These are phyloP conservation scores for Malassezia yamatoensis DNA, from an alignment of 1,284 basidiomycete genomes.

Conservation along the genomic window DNA sequence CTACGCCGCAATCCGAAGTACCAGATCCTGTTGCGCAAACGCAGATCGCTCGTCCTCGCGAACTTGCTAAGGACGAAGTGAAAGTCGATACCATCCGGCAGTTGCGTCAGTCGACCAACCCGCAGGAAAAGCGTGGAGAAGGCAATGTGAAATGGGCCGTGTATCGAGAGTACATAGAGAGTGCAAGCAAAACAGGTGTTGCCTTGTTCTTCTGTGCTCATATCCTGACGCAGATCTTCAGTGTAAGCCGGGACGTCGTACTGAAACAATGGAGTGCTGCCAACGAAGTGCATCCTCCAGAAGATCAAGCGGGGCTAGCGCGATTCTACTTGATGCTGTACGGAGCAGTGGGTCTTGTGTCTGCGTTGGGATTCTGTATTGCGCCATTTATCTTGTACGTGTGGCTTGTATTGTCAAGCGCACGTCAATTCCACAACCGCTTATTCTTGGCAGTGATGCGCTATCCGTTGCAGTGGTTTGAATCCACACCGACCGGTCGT, in stretches of 20 bases:
- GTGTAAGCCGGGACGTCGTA: constrained; percentile 38
- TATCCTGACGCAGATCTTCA: constrained; percentile 34
- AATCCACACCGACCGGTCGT: constrained; percentile 53
- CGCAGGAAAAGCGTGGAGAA: constrained; percentile 36
- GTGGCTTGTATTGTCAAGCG: constrained; percentile 37
- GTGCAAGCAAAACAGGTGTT: constrained; percentile 30
- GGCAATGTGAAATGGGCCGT: constrained; percentile 40
- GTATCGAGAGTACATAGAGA: constrained; percentile 38
- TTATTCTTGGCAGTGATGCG: constrained; percentile 36
- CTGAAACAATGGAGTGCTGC: constrained; percentile 44
- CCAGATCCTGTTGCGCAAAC: constrained; percentile 23
- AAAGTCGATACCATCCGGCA: constrained; percentile 40
- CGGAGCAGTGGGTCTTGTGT: constrained; percentile 32
- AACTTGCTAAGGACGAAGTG: constrained; percentile 29
- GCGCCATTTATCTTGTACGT: constrained; percentile 42
- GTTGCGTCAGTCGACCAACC: constrained; percentile 36
- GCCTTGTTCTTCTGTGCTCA: constrained; percentile 33
- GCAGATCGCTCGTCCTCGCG: constrained; percentile 23
- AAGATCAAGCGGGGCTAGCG: constrained; percentile 16
- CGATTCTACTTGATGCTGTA: constrained; percentile 41
- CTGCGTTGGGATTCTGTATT: constrained; percentile 34
- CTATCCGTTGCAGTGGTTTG: constrained; percentile 45
- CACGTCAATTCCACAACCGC: constrained; percentile 40
- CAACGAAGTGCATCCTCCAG: constrained; percentile 24
- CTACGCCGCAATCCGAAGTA: constrained; percentile 12